Base-by-base conservation (phyloP, 805 yeast species). In the Candida saitoana region DNA sequence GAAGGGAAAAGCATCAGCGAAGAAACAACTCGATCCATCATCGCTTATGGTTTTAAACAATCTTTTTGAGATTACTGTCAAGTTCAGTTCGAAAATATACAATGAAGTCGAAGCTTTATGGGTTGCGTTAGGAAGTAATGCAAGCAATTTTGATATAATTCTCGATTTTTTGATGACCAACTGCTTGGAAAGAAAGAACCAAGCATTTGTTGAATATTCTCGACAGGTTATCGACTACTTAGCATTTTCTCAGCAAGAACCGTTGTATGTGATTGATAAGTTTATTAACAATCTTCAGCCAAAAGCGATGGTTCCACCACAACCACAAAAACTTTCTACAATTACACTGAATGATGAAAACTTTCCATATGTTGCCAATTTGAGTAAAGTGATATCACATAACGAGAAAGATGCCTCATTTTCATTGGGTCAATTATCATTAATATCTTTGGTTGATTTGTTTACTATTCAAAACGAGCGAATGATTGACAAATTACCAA, bases 61-160 rank as follows among this genome's bases (percentile, higher is more conserved):
- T 48, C 63, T 91, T 41, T 79, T 90, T 58, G 97, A 87, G 50
- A 83, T 93, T 31, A 88, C 97, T 0, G 79, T 88, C 29, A 79
- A 79, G 44, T 86, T 83, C 51, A 79, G 90, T 39, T 82, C 83
- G 36, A 69, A 72, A 11, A 79, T 87, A 50, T 87, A 87, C 34
- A 84, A 84, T 52, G 98, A 89, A 52, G 87, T 93, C 8, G 97
- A 90, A 59, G 95, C 95, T 0, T 62, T 93, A 17, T 93, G 99
- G 99, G 88, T 87, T 4, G 91, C 97, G 0, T 67, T 93, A n/a
- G 96, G 95, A 1, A 74, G 76, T n/a, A 74, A 77, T 20, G 73
- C 77, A 22, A 72, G 67, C n/a, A 89, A 91, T 52, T 82, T 83
- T 16, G 80, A 80, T 35, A 80, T 78, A 1, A 84, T 88, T 16